Evolutionary conservation across 805 yeast species (phyloP).

Genomic region (Spathaspora gorwiae): DNA sequence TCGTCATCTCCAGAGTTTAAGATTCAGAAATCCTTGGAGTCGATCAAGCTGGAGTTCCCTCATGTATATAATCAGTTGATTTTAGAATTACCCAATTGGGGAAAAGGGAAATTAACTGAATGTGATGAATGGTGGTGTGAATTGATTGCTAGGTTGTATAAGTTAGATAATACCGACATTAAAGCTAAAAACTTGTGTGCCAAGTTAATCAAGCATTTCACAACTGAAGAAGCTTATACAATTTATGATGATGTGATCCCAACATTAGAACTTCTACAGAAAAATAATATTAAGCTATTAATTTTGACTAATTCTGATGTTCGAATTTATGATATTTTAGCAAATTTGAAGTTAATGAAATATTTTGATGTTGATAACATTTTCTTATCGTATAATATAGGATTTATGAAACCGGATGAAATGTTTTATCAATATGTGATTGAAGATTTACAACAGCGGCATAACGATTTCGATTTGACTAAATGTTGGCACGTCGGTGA

Average conservation of each 20-base stretch:
- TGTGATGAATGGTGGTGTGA: slow-evolving; percentile 56
- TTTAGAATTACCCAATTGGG: slow-evolving; percentile 55
- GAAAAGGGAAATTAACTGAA: slow-evolving; percentile 33
- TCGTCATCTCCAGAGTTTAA: slow-evolving; percentile 39
- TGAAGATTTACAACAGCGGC: slow-evolving; percentile 9
- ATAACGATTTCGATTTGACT: slow-evolving; percentile 7
- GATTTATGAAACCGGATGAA: slow-evolving; percentile 47
- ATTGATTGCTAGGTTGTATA: slow-evolving; percentile 42
- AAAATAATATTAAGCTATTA: slow-evolving; percentile 32
- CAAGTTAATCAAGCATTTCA: slow-evolving; percentile 46
- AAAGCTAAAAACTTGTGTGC: slow-evolving; percentile 36
- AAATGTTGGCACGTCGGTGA: slow-evolving; percentile 67
- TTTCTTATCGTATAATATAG: slow-evolving; percentile 56
- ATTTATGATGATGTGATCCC: slow-evolving; percentile 52
- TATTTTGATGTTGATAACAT: slow-evolving; percentile 35
- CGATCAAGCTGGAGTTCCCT: slow-evolving; percentile 23
- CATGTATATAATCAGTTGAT: slow-evolving; percentile 32
- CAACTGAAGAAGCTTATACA: slow-evolving; percentile 47
- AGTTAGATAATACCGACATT: slow-evolving; percentile 19
- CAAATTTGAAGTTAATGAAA: slow-evolving; percentile 40
- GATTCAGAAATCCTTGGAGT: slow-evolving; percentile 22
- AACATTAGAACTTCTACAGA: slow-evolving; percentile 31
- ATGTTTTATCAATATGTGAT: slow-evolving; percentile 37
- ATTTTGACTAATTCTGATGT: slow-evolving; percentile 63
- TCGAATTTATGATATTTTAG: slow-evolving; percentile 41